Conservation (phyloP, 139 green algal genomes). For the Closterium sp. region DNA sequence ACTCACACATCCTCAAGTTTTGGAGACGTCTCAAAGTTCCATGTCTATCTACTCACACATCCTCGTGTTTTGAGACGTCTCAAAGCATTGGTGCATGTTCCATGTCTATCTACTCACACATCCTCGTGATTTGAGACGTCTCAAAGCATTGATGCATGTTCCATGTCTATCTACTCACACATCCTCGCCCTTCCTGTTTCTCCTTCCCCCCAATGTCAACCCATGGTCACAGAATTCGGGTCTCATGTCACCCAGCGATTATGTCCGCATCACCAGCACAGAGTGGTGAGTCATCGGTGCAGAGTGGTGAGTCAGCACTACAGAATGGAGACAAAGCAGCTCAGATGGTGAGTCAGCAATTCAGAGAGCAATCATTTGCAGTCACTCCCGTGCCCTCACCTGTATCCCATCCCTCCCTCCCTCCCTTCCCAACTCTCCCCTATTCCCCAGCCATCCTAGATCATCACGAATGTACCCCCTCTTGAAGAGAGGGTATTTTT, state of each 20-base stretch:
- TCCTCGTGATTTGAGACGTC: no score
- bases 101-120: background rate
- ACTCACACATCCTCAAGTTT: no score
- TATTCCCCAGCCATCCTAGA: background rate
- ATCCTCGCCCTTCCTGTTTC: background rate
- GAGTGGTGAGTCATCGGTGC: slow-evolving; percentile 71
- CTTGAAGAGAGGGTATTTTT: no score
- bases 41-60: no score
- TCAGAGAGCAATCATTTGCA: no score
- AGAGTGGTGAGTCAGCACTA: slow-evolving; percentile 68
- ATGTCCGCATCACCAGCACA: slow-evolving; percentile 82
- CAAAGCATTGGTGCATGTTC: background rate
- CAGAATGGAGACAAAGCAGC: slow-evolving; percentile 67
- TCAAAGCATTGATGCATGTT: background rate
- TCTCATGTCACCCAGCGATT: slow-evolving; percentile 73
- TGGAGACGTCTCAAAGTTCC: no score
- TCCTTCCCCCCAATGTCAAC: background rate
- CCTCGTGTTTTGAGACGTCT: no score
- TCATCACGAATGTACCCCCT: no score
- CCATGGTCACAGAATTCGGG: slow-evolving; percentile 62
- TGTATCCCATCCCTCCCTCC: background rate
- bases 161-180: background rate
- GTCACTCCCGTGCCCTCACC: background rate
- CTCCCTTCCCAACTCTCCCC: background rate
- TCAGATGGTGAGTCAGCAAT: slow-evolving; percentile 56